Evolutionary conservation across 2,329 filamentous ascomycete genomes (phyloP).

Genomic region (Pestalotiopsis sp.): DNA sequence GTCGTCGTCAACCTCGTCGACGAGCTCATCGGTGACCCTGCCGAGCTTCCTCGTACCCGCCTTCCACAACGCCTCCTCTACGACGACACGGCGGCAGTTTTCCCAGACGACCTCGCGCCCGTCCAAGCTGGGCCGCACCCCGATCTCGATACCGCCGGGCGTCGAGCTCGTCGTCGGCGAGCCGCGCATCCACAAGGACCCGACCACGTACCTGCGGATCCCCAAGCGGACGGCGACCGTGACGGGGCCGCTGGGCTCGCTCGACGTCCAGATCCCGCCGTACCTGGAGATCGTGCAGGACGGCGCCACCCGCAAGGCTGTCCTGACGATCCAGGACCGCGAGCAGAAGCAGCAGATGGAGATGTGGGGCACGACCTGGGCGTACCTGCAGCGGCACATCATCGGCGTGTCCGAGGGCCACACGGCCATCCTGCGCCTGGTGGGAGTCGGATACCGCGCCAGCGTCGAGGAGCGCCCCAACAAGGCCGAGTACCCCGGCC

Average conservation of each 20-base stretch:
- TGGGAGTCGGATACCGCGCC: constrained; percentile 94
- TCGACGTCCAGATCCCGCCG: constrained; percentile 75
- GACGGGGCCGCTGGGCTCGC: constrained; percentile 77
- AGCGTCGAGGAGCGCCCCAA: constrained; percentile 75
- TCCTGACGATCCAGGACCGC: constrained; percentile 69
- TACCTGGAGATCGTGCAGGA: constrained; percentile 76
- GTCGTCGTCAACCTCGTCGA: constrained; percentile 32
- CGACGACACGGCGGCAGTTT: constrained; percentile 55
- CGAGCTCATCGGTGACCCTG: constrained; percentile 45
- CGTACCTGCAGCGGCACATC: constrained; percentile 87
- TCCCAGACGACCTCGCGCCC: constrained; percentile 65
- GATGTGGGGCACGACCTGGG: constrained; percentile 94
- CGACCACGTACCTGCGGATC: constrained; percentile 61
- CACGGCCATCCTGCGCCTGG: constrained; percentile 85
- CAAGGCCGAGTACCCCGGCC: constrained; percentile 75
- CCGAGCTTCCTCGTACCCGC: constrained; percentile 74
- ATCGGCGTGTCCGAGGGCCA: constrained; percentile 96
- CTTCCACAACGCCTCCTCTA: constrained; percentile 50
- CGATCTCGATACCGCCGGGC: constrained; percentile 78
- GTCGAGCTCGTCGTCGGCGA: constrained; percentile 76
- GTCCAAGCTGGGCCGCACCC: constrained; percentile 84
- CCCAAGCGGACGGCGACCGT: constrained; percentile 70
- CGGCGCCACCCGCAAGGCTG: constrained; percentile 59
- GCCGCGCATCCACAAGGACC: constrained; percentile 51
- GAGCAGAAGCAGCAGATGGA: constrained; percentile 74